Evolutionary conservation across 2,329 filamentous ascomycete genomes (phyloP).

Genomic region (Neofusicoccum cordaticola): DNA sequence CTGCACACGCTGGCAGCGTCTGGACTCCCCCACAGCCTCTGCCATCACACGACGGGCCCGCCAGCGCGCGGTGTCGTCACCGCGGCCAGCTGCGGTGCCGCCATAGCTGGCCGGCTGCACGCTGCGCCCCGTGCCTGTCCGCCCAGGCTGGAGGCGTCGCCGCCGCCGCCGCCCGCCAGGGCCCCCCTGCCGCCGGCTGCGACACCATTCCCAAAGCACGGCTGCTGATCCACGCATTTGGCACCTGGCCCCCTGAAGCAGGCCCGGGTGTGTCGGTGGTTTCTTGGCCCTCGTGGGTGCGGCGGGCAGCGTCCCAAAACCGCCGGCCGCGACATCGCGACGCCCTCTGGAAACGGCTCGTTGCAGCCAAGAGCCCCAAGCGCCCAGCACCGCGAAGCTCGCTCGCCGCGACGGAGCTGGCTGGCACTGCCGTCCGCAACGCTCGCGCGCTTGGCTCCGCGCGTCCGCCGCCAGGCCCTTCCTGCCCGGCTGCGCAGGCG

Average conservation of each 20-base stretch:
- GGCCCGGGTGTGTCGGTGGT: background rate
- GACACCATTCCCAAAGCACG: background rate
- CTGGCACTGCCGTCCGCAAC: background rate
- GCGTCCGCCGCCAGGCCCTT: background rate
- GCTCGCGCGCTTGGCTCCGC: background rate
- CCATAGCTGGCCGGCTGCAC: background rate
- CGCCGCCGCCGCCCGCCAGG: background rate
- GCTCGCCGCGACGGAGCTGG: too few species aligned
- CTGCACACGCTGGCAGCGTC: background rate
- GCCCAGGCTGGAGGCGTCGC: background rate
- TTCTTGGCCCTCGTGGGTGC: slow-evolving; percentile 1
- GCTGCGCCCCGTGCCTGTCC: background rate
- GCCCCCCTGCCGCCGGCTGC: background rate
- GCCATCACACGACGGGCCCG: background rate
- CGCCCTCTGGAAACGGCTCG: background rate
- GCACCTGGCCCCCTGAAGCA: slow-evolving; percentile 4
- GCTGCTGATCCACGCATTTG: background rate
- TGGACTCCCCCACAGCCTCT: background rate
- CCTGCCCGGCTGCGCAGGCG: background rate
- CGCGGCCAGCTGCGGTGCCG: background rate
- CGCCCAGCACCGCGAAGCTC: background rate
- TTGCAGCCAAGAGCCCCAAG: background rate
- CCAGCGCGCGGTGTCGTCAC: background rate
- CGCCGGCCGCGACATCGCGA: background rate
- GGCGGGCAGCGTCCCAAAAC: slow-evolving; percentile 1